Evolutionary conservation across 1,284 basidiomycete species (phyloP), one percentile per base, ranked within the genome.

Genomic region (Cutaneotrichosporon sp.): DNA sequence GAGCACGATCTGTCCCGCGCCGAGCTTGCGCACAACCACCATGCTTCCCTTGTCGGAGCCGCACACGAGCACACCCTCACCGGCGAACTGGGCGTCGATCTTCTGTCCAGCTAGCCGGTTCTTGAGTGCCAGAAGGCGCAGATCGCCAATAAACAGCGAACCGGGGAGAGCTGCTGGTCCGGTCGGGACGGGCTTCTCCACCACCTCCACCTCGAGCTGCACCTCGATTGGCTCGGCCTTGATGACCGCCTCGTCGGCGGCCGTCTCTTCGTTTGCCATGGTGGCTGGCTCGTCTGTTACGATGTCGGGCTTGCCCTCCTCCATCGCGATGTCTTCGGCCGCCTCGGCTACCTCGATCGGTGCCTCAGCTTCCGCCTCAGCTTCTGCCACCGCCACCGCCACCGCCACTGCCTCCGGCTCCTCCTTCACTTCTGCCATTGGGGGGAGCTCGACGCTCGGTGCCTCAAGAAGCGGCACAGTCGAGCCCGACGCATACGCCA

Each of bases 11-110:
- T 86, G 86, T 1, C 92, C 92, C 71, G 88, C 85, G 2, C 85
- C 90, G 21, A 88, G 85, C 83, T 98, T 98, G 70, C 89, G 84
- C 38, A 98, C 93, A 0, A 92, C 89, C 1, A 97, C 92, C 3
- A 89, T 85, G 63, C 90, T 88, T 57, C 86, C 87, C n/a, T 86
- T 80, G 34, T 83, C 85, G 30, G 89, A 89, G 21, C 92, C 92
- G 75, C 94, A 98, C 21, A 98, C 86, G n/a, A 98, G 84, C 8
- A 96, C 89, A 83, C 95, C 95, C 80, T 97, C 93, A 22, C 94
- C 94, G 18, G 93, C 89, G 65, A 97, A 88, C 78, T 97, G 93
- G 1, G 94, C 91, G 34, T 90, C 88, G 56, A 97, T 88, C 6
- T 88, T 88, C 4, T 92, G 82, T 0, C 85, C 79, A 3, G 87